phyloP scores from a whole-genome alignment of 352 stramenopile genomes.

The Albugo candida region DNA sequence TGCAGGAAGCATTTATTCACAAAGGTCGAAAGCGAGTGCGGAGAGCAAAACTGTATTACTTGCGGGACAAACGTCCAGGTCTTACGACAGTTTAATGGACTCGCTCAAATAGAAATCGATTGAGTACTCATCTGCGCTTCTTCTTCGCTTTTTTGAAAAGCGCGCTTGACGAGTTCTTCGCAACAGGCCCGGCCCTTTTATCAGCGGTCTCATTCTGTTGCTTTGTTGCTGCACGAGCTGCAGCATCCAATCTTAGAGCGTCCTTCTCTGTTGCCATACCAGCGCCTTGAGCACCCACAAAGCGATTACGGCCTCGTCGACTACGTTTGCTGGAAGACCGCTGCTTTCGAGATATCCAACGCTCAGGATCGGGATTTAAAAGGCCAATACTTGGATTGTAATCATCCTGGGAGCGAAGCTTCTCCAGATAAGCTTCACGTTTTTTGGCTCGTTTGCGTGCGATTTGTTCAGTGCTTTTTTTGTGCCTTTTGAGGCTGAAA shows the following conservation, averaged over 20 bases:
- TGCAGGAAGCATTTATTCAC: constrained; percentile 80
- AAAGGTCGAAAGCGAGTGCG: constrained; percentile 83
- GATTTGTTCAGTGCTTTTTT: constrained; percentile 52
- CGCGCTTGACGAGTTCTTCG: constrained; percentile 26
- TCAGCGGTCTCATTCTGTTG: constrained; percentile 18
- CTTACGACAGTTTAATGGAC: constrained; percentile 53
- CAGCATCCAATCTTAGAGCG: constrained; percentile 57
- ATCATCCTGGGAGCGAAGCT: constrained; percentile 34
- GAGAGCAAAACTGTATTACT: constrained; percentile 79
- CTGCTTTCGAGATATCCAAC: constrained; percentile 77
- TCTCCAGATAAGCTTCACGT: constrained; percentile 32
- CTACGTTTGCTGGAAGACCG: constrained; percentile 54
- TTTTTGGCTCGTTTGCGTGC: constrained; percentile 55
- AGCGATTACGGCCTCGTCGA: constrained; percentile 57
- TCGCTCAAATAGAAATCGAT: not conserved
- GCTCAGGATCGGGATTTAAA: constrained; percentile 54
- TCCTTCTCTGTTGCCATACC: constrained; percentile 69
- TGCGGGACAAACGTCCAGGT: constrained; percentile 64
- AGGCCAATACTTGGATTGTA: constrained; percentile 65
- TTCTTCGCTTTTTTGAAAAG: constrained; percentile 75
- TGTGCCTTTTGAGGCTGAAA: constrained; percentile 37
- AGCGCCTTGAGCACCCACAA: constrained; percentile 58
- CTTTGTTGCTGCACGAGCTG: constrained; percentile 41
- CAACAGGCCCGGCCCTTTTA: constrained; percentile 40
- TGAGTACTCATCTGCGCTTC: constrained; percentile 46